Conservation (phyloP, 768 basidiomycete species). For the Galerina sulciceps region DNA sequence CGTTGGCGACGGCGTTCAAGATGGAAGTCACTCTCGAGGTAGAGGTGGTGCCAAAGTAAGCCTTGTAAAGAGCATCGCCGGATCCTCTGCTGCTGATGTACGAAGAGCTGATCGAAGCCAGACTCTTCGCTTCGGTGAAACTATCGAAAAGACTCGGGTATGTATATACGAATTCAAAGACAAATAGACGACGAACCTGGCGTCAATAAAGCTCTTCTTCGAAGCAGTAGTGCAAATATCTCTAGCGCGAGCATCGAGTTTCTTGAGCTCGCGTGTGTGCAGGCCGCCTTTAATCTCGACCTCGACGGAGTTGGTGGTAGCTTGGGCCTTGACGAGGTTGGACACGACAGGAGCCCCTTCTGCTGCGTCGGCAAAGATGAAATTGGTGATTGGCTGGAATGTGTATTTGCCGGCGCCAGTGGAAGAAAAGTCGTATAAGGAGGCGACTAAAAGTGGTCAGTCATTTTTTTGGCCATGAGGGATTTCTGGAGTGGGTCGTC, state of each 20-base stretch:
- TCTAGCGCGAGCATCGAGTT: conserved; percentile 39
- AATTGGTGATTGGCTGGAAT: conserved; percentile 42
- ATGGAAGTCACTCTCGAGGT: conserved; percentile 38
- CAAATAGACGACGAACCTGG: conserved; percentile 27
- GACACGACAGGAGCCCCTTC: conserved; percentile 13
- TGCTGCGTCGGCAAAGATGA: conserved; percentile 36
- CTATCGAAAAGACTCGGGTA: no score
- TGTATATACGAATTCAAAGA: no score
- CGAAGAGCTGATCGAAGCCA: conserved; percentile 34
- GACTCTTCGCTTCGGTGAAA: conserved; percentile 39
- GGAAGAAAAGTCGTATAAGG: conserved; percentile 46
- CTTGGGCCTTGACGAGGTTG: conserved; percentile 31
- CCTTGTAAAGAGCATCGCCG: conserved; percentile 38
- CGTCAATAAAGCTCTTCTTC: conserved; percentile 41
- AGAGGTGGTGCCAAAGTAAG: conserved; percentile 44
- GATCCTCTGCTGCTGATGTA: conserved; percentile 43
- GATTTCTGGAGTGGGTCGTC: not conserved
- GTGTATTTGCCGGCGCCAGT: conserved; percentile 43
- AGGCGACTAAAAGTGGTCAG: conserved; percentile 31
- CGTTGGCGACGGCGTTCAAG: conserved; percentile 42
- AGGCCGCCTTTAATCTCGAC: conserved; percentile 41
- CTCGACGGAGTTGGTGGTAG: conserved; percentile 28
- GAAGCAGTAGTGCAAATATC: conserved; percentile 41
- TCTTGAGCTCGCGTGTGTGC: conserved; percentile 32
- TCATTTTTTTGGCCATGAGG: not conserved